These are phyloP conservation scores for Pelargonium australe DNA, from an alignment of 441 rosid genomes.

Conservation along the genomic window DNA sequence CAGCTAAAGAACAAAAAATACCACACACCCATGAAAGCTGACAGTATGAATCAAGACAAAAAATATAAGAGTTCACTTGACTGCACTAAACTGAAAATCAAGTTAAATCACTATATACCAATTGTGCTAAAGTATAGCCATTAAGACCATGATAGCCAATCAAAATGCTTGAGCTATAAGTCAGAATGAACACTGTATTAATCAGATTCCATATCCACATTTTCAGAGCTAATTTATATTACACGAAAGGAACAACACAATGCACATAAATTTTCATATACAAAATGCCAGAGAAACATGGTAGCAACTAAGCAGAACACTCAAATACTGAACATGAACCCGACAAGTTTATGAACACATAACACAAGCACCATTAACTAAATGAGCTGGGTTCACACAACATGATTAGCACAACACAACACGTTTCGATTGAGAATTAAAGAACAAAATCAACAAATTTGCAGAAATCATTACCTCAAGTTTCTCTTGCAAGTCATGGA, in stretches of 20 bases:
- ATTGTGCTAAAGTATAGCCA: no score
- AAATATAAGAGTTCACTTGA: neutral
- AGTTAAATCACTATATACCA: neutral
- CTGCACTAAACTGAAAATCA: neutral
- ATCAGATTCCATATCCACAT: no score
- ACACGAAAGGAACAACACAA: neutral
- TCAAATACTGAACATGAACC: neutral
- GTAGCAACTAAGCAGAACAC: neutral
- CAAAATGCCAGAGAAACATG: neutral
- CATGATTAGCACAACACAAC: neutral
- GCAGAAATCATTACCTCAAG: slow-evolving; percentile 44
- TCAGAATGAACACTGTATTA: no score
- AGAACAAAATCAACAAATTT: neutral
- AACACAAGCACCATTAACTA: no score
- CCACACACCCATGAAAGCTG: no score
- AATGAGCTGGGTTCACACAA: neutral
- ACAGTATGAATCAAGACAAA: neutral
- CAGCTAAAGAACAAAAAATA: no score
- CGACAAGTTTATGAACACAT: no score
- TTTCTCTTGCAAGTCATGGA: slow-evolving; percentile 70
- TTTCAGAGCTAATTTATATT: no score
- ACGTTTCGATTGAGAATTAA: neutral
- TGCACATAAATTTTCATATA: neutral
- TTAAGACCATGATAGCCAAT: no score
- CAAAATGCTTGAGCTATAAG: no score